These are phyloP conservation scores for Backusella liffmaniae DNA, from an alignment of 192 early-diverging fungal species.

Conservation along the genomic window DNA sequence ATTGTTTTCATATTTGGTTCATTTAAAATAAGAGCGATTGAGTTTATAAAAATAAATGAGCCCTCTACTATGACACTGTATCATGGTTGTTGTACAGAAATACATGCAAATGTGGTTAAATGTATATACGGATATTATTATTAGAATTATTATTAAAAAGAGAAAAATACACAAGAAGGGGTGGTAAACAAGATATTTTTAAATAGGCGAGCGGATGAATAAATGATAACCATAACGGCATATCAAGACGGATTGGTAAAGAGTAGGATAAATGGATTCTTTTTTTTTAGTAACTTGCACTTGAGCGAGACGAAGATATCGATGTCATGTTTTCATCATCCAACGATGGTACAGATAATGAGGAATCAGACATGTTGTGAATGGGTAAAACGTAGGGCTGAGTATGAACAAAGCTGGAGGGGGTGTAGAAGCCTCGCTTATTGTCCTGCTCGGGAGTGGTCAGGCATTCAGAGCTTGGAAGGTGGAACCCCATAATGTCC, in stretches of 20 bases:
- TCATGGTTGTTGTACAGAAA: background rate
- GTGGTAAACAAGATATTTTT: background rate
- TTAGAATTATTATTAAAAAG: background rate
- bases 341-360: background rate
- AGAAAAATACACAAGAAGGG: background rate
- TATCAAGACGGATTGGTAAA: background rate
- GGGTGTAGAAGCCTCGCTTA: conserved; percentile 21
- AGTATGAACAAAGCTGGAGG: background rate
- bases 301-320: background rate
- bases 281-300: background rate
- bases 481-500: conserved; percentile 3
- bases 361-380: background rate
- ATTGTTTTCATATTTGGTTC: background rate
- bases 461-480: conserved; percentile 12
- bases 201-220: background rate
- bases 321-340: background rate
- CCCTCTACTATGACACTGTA: background rate
- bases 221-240: background rate
- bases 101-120: background rate
- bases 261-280: background rate
- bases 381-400: conserved; percentile 8
- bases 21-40: background rate
- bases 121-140: background rate
- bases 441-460: background rate
- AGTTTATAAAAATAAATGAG: background rate